phyloP scores from a whole-genome alignment of 768 basidiomycete species.

The Naematelia encephala region DNA sequence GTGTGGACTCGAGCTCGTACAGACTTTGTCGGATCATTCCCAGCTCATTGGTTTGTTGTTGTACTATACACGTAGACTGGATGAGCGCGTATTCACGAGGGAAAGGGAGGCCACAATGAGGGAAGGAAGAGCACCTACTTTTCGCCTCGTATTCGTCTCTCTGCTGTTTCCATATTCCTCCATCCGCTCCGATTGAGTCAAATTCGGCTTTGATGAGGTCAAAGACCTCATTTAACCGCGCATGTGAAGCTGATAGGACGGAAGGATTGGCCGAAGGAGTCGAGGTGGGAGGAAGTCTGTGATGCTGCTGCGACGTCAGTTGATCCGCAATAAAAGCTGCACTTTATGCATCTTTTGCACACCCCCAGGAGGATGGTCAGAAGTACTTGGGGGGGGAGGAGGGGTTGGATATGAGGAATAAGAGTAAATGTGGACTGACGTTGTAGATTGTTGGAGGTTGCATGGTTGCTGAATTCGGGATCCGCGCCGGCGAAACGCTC shows the following conservation, averaged over 20 bases:
- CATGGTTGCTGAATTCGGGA: slow-evolving; percentile 8
- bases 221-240: slow-evolving; percentile 69
- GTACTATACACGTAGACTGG: slow-evolving; percentile 36
- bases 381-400: neutral
- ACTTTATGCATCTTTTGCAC: neutral
- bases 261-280: slow-evolving; percentile 15
- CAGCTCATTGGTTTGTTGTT: slow-evolving; percentile 77
- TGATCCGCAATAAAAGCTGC: neutral
- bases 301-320: slow-evolving; percentile 16
- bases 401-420: neutral
- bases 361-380: neutral
- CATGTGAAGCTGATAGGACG: slow-evolving; percentile 6
- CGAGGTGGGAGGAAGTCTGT: slow-evolving; percentile 20
- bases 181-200: slow-evolving; percentile 67
- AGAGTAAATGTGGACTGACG: slow-evolving; percentile 13
- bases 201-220: slow-evolving; percentile 81
- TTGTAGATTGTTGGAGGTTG: slow-evolving; percentile 32
- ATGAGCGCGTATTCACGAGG: neutral
- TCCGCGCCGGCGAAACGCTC: neutral
- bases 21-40: slow-evolving; percentile 83
- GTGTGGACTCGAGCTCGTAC: slow-evolving; percentile 86
- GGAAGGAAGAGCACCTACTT: slow-evolving; percentile 57
- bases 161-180: slow-evolving; percentile 66
- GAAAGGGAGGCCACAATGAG: neutral
- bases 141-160: slow-evolving; percentile 86